Evolutionary conservation across 1,284 basidiomycete genomes (phyloP), one percentile per base, ranked within the genome.

Genomic region (Wallemia ichthyophaga): DNA sequence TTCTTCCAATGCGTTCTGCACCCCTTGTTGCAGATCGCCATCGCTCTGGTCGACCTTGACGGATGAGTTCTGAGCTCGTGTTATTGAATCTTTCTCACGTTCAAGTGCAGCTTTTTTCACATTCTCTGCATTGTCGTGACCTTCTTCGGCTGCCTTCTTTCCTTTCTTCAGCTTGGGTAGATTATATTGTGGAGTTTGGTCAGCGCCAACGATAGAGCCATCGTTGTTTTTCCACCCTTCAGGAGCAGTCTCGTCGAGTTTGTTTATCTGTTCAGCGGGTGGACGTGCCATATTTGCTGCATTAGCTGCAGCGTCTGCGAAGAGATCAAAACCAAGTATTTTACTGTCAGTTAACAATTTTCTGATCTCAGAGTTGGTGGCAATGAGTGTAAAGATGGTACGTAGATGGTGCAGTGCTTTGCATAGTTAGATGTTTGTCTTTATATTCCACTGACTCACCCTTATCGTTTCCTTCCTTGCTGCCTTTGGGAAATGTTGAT

Each of bases 361-460:
- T 67, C 87, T 82, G 32, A 85, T 81, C 71, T 94, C 89, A 0
- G 81, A 82, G 72, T 92, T 94, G 68, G 87, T 91, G 63, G 86
- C 73, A 65, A 94, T 75, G 64, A 94, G 81, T 24, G 76, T 77
- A 59, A 83, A 71, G 58, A 94, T 75, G 0, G 85, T 87, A 62
- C 86, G 82, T n/a, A 94, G 75, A 69, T 92, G 84, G 60, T 76
- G 75, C 56, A 82, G 77, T 19, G 85, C 87, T 82, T 59, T 9
- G 28, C 7, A 31, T 7, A 7, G 28, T 31, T 31, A 31, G 28
- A 31, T 7, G 7, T 7, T 7, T 7, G 17, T 17, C 7, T 7
- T 31, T 31, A 31, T 7, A 31, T 7, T 7, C 7, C 28, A 31
- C 7, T 31, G 17, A 31, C 28, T 31, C 28, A 79, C 80, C 81